A percentile compares a stretch with the other conserved stretches of the same genome.
These are phyloP conservation scores for Debaryomyces coudertii DNA, from an alignment of 1,139 yeast genomes.

Conservation along the genomic window DNA sequence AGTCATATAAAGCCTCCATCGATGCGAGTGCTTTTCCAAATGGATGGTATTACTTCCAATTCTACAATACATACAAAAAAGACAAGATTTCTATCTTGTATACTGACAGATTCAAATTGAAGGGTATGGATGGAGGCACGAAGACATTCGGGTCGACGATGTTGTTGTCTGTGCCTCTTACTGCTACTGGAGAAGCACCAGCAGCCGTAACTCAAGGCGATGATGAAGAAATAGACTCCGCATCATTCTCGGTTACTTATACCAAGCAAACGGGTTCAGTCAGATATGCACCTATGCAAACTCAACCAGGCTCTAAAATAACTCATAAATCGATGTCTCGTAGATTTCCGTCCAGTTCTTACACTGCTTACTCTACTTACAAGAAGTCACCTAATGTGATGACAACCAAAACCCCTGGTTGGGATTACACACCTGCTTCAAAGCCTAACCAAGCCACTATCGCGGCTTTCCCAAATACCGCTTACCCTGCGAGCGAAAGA, in stretches of 20 bases:
- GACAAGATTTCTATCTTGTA: conserved; percentile 67
- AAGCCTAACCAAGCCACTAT: conserved; percentile 67
- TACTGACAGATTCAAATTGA: conserved; percentile 63
- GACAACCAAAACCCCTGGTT: conserved; percentile 79
- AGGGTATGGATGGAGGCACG: conserved; percentile 70
- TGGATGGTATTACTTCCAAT: conserved; percentile 74
- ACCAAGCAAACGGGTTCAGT: conserved; percentile 73
- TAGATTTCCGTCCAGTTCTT: conserved; percentile 60
- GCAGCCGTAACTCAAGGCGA: conserved; percentile 28
- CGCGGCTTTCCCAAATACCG: conserved; percentile 64
- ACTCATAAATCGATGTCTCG: conserved; percentile 69
- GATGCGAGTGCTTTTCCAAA: conserved; percentile 49
- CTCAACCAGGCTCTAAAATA: conserved; percentile 73
- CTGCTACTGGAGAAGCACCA: conserved; percentile 36
- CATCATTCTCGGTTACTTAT: conserved; percentile 58
- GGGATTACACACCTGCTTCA: conserved; percentile 74
- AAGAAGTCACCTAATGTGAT: conserved; percentile 46
- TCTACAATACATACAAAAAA: conserved; percentile 46
- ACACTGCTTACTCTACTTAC: conserved; percentile 54
- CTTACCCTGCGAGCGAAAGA: conserved; percentile 44
- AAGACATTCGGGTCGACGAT: conserved; percentile 24
- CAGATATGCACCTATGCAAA: conserved; percentile 89
- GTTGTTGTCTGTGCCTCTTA: conserved; percentile 16
- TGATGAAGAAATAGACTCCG: conserved; percentile 27
- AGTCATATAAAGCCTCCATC: conserved; percentile 44